Base-by-base conservation (phyloP, 805 yeast species). In the Wickerhamiella spandovensis region DNA sequence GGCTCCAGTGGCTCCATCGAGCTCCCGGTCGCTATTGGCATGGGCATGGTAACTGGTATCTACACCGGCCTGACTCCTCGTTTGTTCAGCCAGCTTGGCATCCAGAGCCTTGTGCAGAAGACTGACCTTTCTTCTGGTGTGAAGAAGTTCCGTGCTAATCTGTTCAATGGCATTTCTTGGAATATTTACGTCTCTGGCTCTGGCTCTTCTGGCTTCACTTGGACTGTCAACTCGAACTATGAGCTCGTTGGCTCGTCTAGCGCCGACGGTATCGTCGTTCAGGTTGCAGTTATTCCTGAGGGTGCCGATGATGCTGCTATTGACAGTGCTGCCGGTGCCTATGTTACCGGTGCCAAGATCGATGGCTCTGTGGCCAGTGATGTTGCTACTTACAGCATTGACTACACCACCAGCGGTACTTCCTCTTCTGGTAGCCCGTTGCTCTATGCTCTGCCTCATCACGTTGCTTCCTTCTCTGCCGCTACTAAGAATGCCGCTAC, bases 41-140 rank as follows among this genome's bases (percentile, higher is more conserved):
- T 74, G 74, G 95, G 95, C 6, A 79, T 84, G 54, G 77, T 84
- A 15, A 82, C 95, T 30, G 85, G 81, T 24, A 65, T 75, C 23
- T 74, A 74, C 57, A 77, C 76, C 18, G 56, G 58, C 12, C 64
- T 77, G 56, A 67, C 73, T 25, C 75, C 80, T 17, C 56, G 63
- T 20, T 56, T 79, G 25, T 68, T 67, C 54, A 68, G 79, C 1
- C 69, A 69, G 51, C 65, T 73, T 43, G 82, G 80, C 5, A 61
- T 78, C 51, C 48, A 58, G 20, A 54, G 70, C 17, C 61, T 78
- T 43, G 64, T 64, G 18, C 53, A 66, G 50, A 71, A 67, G 51
- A 57, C 63, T 13, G 66, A 65, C 7, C 55, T 59, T 5, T 35
- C 46, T 17, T 8, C 39, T 4, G 48, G 51, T 6, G 47, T 54